Conservation (phyloP, 2,329 filamentous ascomycete species). For the Bertia moriformis region DNA sequence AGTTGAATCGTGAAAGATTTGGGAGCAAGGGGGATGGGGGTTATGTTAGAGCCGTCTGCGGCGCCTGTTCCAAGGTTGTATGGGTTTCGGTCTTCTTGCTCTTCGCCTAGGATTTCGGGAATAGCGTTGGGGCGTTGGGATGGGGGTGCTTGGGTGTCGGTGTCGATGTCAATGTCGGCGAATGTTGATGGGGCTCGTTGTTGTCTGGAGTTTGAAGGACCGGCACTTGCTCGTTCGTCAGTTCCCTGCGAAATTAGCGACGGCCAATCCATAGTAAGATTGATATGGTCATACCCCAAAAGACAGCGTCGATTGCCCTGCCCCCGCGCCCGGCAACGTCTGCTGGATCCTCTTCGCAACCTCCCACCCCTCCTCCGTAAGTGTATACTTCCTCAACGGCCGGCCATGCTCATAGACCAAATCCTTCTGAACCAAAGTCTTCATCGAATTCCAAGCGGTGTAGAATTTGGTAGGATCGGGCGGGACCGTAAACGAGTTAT, state of each 20-base stretch:
- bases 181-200: no score
- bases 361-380: slow-evolving; percentile 70
- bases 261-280: no score
- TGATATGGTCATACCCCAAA: no score
- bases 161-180: no score
- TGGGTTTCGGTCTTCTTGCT: no score
- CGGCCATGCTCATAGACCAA: slow-evolving; percentile 58
- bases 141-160: no score
- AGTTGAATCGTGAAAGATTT: slow-evolving; percentile 59
- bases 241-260: no score
- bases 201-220: no score
- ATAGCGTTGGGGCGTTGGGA: no score
- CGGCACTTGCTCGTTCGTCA: no score
- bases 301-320: neutral
- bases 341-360: slow-evolving; percentile 50
- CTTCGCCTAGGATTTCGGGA: neutral
- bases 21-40: slow-evolving; percentile 45
- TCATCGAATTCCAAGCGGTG: slow-evolving; percentile 75
- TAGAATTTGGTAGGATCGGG: slow-evolving; percentile 55
- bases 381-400: slow-evolving; percentile 50
- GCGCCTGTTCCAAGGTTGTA: neutral
- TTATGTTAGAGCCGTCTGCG: slow-evolving; percentile 18
- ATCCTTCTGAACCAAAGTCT: slow-evolving; percentile 59
- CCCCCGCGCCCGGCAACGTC: slow-evolving; percentile 11
- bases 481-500: slow-evolving; percentile 58